Percentiles rank a stretch among this genome's conserved stretches.
phyloP scores from a whole-genome alignment of 768 basidiomycete species.

The Nevesoporus exiguus region DNA sequence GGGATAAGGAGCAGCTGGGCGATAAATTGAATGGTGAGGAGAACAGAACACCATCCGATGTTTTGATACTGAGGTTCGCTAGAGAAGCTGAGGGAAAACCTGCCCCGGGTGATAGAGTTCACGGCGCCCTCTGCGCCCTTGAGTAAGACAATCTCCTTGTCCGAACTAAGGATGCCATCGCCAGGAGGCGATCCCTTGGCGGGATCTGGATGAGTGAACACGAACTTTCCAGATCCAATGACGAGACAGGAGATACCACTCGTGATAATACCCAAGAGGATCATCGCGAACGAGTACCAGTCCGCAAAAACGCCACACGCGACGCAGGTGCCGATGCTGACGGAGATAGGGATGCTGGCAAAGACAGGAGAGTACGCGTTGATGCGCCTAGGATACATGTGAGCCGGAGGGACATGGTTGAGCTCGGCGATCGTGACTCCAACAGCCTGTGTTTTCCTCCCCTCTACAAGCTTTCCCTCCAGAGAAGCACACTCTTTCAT shows the following conservation, averaged over 20 bases:
- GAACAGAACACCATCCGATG: conserved; percentile 31
- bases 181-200: conserved; percentile 23
- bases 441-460: conserved; percentile 23
- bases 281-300: conserved; percentile 35
- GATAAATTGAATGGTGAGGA: conserved; percentile 34
- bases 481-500: conserved; percentile 19
- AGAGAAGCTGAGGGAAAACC: conserved; percentile 20
- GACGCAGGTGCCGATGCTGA: conserved; percentile 28
- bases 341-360: conserved; percentile 30
- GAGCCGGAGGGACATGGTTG: conserved; percentile 16
- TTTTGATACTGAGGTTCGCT: conserved; percentile 26
- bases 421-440: conserved; percentile 31
- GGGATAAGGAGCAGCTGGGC: conserved; percentile 35
- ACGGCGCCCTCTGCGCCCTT: conserved; percentile 28
- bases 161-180: conserved; percentile 27
- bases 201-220: conserved; percentile 24
- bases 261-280: conserved; percentile 32
- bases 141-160: conserved; percentile 25
- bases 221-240: conserved; percentile 33
- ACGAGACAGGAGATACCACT: conserved; percentile 32
- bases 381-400: conserved; percentile 20
- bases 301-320: conserved; percentile 29
- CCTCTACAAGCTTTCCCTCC: conserved; percentile 16
- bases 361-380: conserved; percentile 21
- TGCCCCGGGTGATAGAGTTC: conserved; percentile 30